A percentile compares a stretch with the other conserved stretches of the same genome.
Evolutionary conservation across 2,329 filamentous ascomycete species (phyloP).

Genomic region (Pestalotiopsis sp.): DNA sequence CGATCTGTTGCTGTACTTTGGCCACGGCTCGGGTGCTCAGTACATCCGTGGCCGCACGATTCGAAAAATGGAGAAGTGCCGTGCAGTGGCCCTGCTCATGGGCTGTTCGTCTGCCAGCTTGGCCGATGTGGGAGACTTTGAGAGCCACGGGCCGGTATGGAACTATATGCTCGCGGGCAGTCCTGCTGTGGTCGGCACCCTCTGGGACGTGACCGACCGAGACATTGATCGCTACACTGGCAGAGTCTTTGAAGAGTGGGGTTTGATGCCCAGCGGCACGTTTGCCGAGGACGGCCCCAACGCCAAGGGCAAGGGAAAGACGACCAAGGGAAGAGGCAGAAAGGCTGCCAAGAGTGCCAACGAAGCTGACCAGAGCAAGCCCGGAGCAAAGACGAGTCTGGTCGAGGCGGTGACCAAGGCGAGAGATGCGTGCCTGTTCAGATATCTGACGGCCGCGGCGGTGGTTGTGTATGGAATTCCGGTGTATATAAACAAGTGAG

Average conservation of each 20-base stretch:
- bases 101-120: constrained; percentile 88
- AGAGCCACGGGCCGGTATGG: constrained; percentile 87
- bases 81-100: constrained; percentile 84
- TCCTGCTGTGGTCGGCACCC: constrained; percentile 85
- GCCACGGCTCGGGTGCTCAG: constrained; percentile 92
- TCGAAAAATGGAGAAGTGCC: constrained; percentile 74
- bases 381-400: constrained; percentile 54
- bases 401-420: constrained; percentile 82
- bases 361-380: constrained; percentile 24
- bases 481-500: constrained; percentile 67
- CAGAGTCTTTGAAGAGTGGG: constrained; percentile 83
- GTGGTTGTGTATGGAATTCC: constrained; percentile 95
- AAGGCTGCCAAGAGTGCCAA: constrained; percentile 32
- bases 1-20: constrained; percentile 88
- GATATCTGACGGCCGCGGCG: constrained; percentile 90
- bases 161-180: constrained; percentile 89
- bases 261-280: constrained; percentile 60
- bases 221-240: constrained; percentile 94
- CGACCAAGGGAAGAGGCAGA: constrained; percentile 31
- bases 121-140: constrained; percentile 81
- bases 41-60: constrained; percentile 88
- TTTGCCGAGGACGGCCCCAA: constrained; percentile 37
- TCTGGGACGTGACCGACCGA: constrained; percentile 98
- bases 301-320: constrained; percentile 26
- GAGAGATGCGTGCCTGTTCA: constrained; percentile 79